Percentiles rank a stretch among this genome's conserved stretches.
Conservation (phyloP, 495 filamentous ascomycete genomes). For the Daldinia concentrica region DNA sequence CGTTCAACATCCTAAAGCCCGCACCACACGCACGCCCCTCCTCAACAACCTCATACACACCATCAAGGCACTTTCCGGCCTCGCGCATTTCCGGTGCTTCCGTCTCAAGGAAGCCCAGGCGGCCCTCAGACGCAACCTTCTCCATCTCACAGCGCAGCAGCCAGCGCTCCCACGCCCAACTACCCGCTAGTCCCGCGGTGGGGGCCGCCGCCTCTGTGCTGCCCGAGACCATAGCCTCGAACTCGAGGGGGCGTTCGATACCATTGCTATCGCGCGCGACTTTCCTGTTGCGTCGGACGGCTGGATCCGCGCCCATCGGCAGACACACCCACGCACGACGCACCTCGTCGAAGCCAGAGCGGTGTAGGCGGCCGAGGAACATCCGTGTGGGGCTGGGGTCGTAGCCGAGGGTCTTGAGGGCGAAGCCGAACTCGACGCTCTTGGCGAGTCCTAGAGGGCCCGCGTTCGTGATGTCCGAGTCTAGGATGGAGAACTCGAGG, state of each 20-base stretch:
- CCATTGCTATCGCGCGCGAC: conserved; percentile 48
- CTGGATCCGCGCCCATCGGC: conserved; percentile 77
- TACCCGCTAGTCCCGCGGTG: conserved; percentile 82
- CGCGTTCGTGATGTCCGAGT: conserved; percentile 86
- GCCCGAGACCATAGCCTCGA: conserved; percentile 73
- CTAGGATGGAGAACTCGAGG: conserved; percentile 88
- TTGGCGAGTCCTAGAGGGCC: conserved; percentile 80
- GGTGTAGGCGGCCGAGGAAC: conserved; percentile 78
- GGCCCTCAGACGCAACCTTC: conserved; percentile 73
- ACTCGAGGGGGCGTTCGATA: conserved; percentile 60
- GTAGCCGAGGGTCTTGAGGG: conserved; percentile 85
- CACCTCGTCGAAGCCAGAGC: conserved; percentile 77
- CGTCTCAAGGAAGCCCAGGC: conserved; percentile 59
- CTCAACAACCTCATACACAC: conserved; percentile 80
- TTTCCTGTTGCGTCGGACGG: conserved; percentile 48
- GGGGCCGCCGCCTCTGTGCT: conserved; percentile 76
- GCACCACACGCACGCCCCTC: conserved; percentile 81
- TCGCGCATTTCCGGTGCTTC: conserved; percentile 57
- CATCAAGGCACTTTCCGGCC: conserved; percentile 70
- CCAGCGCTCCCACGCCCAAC: conserved; percentile 98
- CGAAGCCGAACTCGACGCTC: conserved; percentile 87
- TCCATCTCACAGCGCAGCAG: conserved; percentile 85
- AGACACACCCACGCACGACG: conserved; percentile 91
- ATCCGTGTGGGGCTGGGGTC: conserved; percentile 82
- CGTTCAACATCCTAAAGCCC: conserved; percentile 86